Evolutionary conservation across 306 rosid genomes (phyloP).

Genomic region (Dryas alaskensis): DNA sequence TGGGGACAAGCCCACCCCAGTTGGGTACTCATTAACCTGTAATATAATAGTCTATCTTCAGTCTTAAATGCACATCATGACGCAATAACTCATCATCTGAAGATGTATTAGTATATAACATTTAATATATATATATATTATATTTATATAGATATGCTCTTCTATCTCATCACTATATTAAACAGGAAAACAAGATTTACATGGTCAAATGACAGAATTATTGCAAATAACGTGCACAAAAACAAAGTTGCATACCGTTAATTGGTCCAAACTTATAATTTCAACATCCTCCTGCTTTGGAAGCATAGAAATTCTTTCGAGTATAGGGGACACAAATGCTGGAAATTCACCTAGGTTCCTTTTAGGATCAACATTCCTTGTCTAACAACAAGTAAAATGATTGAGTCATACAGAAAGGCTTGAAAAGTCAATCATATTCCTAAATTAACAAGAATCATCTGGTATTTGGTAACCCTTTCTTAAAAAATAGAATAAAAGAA

Average conservation of each 20-base stretch:
- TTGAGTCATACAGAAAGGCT: neutral
- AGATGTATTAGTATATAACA: neutral
- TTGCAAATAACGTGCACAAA: neutral
- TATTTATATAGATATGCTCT: neutral
- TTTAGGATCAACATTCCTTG: constrained; percentile 67
- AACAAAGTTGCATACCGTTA: constrained; percentile 52
- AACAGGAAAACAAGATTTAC: constrained; percentile 8
- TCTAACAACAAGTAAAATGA: constrained; percentile 40
- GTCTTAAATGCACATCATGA: constrained; percentile 19
- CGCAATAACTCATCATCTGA: neutral
- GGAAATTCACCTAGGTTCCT: constrained; percentile 75
- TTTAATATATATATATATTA: neutral
- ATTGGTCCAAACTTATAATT: constrained; percentile 66
- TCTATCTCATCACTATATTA: neutral
- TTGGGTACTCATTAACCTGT: constrained; percentile 93
- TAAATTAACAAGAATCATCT: neutral
- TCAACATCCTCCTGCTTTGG: constrained; percentile 35
- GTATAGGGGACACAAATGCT: constrained; percentile 57
- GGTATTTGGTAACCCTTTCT: neutral
- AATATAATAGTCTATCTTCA: constrained; percentile 29
- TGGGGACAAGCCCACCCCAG: constrained; percentile 96
- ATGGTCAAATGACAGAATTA: neutral
- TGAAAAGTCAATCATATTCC: neutral
- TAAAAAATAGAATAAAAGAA: neutral
- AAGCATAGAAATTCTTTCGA: constrained; percentile 59